phyloP scores from a whole-genome alignment of 2,329 filamentous ascomycete species.

The Monosporascus sp. region DNA sequence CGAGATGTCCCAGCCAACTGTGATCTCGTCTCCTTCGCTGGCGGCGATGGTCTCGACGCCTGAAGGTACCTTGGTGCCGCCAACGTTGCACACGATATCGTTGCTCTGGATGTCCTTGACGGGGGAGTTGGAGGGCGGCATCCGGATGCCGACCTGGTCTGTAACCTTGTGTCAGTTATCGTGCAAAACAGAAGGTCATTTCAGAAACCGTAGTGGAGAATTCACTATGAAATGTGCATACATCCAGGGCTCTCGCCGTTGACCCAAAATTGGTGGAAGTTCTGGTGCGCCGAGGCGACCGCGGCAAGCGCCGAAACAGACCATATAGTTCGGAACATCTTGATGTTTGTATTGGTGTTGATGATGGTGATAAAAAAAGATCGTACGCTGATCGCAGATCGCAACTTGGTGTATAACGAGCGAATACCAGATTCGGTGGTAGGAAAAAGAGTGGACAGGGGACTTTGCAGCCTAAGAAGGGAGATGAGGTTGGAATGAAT shows the following conservation, averaged over 20 bases:
- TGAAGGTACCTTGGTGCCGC: slow-evolving; percentile 13
- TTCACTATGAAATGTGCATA: too few relatives aligned
- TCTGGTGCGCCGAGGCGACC: slow-evolving; percentile 31
- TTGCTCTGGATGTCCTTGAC: slow-evolving; percentile 21
- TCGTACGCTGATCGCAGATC: background rate
- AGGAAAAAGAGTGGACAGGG: background rate
- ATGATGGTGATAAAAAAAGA: background rate
- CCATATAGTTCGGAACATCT: slow-evolving; percentile 21
- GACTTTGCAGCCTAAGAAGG: background rate
- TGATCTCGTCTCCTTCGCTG: slow-evolving; percentile 28
- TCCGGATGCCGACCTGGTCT: slow-evolving; percentile 24
- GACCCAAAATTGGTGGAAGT: slow-evolving; percentile 36
- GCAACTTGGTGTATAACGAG: background rate
- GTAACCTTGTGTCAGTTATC: too few relatives aligned
- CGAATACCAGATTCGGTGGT: background rate
- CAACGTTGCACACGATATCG: slow-evolving; percentile 22
- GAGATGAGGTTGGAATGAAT: background rate
- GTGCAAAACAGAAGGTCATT: too few relatives aligned
- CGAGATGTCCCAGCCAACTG: slow-evolving; percentile 33
- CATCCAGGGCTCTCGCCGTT: slow-evolving; percentile 29
- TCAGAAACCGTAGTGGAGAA: too few relatives aligned
- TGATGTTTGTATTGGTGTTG: slow-evolving; percentile 1
- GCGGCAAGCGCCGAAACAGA: slow-evolving; percentile 15
- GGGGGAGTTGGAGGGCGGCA: slow-evolving; percentile 21
- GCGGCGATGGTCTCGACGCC: slow-evolving; percentile 27